These are phyloP conservation scores for Sphaerulina musiva DNA, from an alignment of 2,329 filamentous ascomycete genomes.

Conservation along the genomic window DNA sequence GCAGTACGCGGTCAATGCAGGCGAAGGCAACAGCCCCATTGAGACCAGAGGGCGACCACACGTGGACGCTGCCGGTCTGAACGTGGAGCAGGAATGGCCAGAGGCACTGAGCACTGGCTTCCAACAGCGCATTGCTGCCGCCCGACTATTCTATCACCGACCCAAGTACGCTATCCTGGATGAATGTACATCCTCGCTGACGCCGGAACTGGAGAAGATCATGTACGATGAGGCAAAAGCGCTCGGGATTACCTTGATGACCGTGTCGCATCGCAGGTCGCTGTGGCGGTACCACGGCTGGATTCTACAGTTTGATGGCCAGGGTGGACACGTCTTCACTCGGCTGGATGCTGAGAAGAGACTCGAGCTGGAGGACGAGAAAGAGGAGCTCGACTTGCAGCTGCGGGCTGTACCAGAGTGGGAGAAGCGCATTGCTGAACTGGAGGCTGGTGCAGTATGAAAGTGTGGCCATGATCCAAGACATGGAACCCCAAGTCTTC, in stretches of 20 bases:
- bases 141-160: slow-evolving; percentile 84
- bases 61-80: slow-evolving; percentile 56
- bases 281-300: slow-evolving; percentile 94
- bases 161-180: slow-evolving; percentile 93
- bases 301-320: slow-evolving; percentile 94
- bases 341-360: slow-evolving; percentile 79
- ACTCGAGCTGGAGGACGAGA: slow-evolving; percentile 86
- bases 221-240: slow-evolving; percentile 97
- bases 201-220: slow-evolving; percentile 83
- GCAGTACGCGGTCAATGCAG: slow-evolving; percentile 10
- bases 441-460: slow-evolving; percentile 39
- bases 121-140: slow-evolving; percentile 96
- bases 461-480: background rate
- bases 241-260: slow-evolving; percentile 91
- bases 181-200: slow-evolving; percentile 94
- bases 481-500: background rate
- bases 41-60: slow-evolving; percentile 13
- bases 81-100: slow-evolving; percentile 93
- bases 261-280: slow-evolving; percentile 82
- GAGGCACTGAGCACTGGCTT: slow-evolving; percentile 87
- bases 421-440: slow-evolving; percentile 74
- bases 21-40: slow-evolving; percentile 10
- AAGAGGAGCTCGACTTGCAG: slow-evolving; percentile 82
- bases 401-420: slow-evolving; percentile 81
- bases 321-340: slow-evolving; percentile 86